Base-by-base conservation (phyloP, 2,329 filamentous ascomycete genomes). In the Hypoxylon sp. region DNA sequence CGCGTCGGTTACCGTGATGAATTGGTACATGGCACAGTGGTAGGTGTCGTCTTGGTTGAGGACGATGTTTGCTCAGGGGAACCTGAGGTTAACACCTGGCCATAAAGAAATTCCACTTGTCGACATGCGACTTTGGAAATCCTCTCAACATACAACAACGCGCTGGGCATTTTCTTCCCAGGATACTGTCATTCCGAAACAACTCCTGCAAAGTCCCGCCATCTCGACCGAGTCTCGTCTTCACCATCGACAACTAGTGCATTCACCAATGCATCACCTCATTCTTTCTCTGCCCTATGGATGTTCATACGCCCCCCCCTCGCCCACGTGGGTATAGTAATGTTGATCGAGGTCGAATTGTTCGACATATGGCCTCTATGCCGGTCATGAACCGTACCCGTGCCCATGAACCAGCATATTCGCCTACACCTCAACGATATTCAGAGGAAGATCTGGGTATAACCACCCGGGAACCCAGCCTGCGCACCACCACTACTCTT, bases 311-410 rank as follows among this genome's bases (percentile, higher is more conserved):
- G 19, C 17, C 31, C 33, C 44, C 5, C 29, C 46, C 13, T 24
- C 47, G 9, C 39, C 35, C 31, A 24, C 14, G 14, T n/a, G 46
- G 53, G 37, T 29, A 2, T 53, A 17, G 11, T 37, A 37, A 17
- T 6, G 19, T 60, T 46, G 52, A 46, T 22, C 59, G 39, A 5
- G 10, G 13, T 35, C 33, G 63, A 19, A 37, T 53, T 29, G 22
- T 69, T 26, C 66, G 63, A 53, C 63, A 58, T 17, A 69, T 67
- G 63, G 58, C 31, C 37, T 69, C 69, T 10, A 71, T 63, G 55
- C 69, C 69, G 14, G 17, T 47, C n/a, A 58, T 71, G 44, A 63
- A 26, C 6, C 46, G 24, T 31, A 9, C 39, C 11, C 24, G 35
- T 9, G n/a, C 26, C 14, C 26, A 37, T n/a, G 24, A 58, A 46